Evolutionary conservation across 225 moss, liverwort and hornwort genomes (phyloP), one percentile per base, ranked within the genome.

Genomic region (Marchantia paleacea): DNA sequence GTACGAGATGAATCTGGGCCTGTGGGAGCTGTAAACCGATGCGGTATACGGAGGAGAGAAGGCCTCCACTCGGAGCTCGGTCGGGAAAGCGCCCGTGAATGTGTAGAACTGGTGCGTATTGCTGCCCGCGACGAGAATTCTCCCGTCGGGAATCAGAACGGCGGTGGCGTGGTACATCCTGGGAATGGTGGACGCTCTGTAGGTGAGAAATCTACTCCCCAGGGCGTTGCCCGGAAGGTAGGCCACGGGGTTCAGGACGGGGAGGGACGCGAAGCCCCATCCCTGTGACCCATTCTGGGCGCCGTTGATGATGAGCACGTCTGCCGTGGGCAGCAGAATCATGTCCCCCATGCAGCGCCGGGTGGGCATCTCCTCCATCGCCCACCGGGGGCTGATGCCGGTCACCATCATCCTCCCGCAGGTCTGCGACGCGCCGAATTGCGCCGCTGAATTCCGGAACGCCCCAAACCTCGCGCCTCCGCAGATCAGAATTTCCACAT

Each of bases 151-250:
- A 2, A 95, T 88, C 0, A 95, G 86, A 55, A 92, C 92, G 10
- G 94, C 91, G 0, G 94, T 95, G 7, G 91, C 89, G 80, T 95
- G 94, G 70, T 95, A 95, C 81, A 92, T 0, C 11, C 92, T n/a
- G 0, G 93, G 89, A 31, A 92, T 86, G 1, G 78, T 79, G 0
- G 85, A 50, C 4, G 89, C 77, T 2, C 65, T 53, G 1, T 87
- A 82, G 6, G 47, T 72, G 18, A 52, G n/a, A 52, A 95, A 93
- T 11, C 95, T 73, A 26, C 31, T 3, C 55, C 75, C 13, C 0
- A 0, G 24, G 0, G 15, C 52, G 10, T 77, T 79, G 39, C 30
- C 14, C 0, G 90, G 85, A 6, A 78, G 54, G 71, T 96, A 96
- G 0, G 53, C 70, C 24, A 92, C 77, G 0, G 93, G 95, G 30